Evolutionary conservation across 805 yeast species (phyloP), one percentile per base, ranked within the genome.

Genomic region (Yamadazyma sp.): DNA sequence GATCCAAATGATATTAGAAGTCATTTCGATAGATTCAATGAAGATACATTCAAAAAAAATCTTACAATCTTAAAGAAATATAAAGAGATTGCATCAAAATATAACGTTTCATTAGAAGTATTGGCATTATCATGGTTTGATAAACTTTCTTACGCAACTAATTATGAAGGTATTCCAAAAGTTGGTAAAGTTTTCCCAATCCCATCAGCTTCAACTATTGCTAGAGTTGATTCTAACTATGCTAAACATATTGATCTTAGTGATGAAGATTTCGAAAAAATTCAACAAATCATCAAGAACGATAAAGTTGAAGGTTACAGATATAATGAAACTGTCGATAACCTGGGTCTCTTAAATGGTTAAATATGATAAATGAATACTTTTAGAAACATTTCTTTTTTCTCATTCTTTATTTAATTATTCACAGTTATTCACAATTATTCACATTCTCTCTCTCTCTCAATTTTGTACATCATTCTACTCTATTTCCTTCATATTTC

Each of bases 181-280:
- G 70, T 63, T 36, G 75, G 88, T 15, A 65, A 60, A 39, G 69
- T 86, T 29, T 52, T 88, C 31, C 94, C 96, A 23, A 83, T 88
- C 53, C 96, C 96, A 15, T 80, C 88, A 35, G 80, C 85, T 2
- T 72, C 88, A 5, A 73, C 80, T 24, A 55, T 62, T 4, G 64
- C 56, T 8, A 79, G 85, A 54, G 76, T 82, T 13, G 65, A 69
- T 30, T 82, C 76, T 52, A 88, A 86, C 60, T 65, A 75, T 44
- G 55, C 51, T 9, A 60, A 66, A 16, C 56, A 54, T 31, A 46
- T 73, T 31, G 56, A 58, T 9, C 61, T 87, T 35, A 55, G 78
- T 2, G 78, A 73, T 13, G 73, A 53, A 0, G 87, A 82, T 38
- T 70, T 82, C 45, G 58, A 60, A 0, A 73, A 72, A 37, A 64